Conservation (phyloP, 2,329 filamentous ascomycete species). For the Nemania sp. region DNA sequence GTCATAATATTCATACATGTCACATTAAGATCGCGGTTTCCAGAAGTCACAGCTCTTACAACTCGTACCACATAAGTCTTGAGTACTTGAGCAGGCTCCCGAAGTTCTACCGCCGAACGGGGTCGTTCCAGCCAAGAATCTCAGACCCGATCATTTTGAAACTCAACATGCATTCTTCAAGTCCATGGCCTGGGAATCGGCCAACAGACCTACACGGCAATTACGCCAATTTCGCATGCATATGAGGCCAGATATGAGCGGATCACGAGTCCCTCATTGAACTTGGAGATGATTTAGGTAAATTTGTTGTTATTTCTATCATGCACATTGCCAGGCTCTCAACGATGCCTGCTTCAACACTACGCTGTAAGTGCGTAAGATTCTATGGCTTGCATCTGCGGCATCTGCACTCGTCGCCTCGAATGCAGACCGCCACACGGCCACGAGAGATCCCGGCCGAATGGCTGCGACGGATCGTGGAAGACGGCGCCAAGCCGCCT, state of each 20-base stretch:
- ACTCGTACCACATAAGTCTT: not conserved
- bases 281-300: not conserved
- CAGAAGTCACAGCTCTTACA: no score
- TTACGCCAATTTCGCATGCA: not conserved
- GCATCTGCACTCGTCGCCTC: constrained; percentile 6
- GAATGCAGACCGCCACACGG: not conserved
- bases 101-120: constrained; percentile 18
- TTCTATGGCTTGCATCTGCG: not conserved
- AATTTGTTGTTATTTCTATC: not conserved
- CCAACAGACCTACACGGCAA: not conserved
- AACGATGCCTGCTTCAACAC: not conserved
- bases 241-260: not conserved
- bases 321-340: constrained; percentile 10
- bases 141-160: not conserved
- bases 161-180: constrained; percentile 5
- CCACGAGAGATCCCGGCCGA: constrained; percentile 10
- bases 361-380: not conserved
- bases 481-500: constrained; percentile 25
- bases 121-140: not conserved
- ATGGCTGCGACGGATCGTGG: constrained; percentile 32
- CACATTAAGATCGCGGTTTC: no score
- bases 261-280: not conserved
- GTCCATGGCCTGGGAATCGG: not conserved
- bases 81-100: not conserved
- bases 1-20: no score